A percentile compares a stretch with the other conserved stretches of the same genome.
Evolutionary conservation across 805 yeast species (phyloP).

Genomic region (Pichia rugopelliculosa): DNA sequence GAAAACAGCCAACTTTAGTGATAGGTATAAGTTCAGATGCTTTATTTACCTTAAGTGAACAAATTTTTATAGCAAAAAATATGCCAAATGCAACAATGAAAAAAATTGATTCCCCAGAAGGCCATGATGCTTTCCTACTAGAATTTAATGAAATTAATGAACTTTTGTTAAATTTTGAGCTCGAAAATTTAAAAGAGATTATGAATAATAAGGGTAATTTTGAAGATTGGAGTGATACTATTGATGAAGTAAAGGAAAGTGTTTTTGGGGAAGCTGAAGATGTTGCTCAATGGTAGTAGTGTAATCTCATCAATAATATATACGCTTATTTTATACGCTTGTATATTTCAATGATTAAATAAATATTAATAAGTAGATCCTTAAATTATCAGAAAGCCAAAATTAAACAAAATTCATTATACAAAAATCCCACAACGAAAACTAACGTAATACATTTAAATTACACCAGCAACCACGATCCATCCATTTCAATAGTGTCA

Average conservation of each 20-base stretch:
- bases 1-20: conserved; percentile 70
- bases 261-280: conserved; percentile 96
- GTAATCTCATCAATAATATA: neutral
- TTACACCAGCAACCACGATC: conserved; percentile 26
- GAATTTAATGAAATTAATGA: conserved; percentile 81
- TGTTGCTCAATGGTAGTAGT: conserved; percentile 76
- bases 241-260: conserved; percentile 47
- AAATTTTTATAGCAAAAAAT: conserved; percentile 68
- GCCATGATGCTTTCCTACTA: conserved; percentile 92
- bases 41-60: conserved; percentile 85
- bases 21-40: conserved; percentile 93
- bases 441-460: neutral
- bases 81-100: conserved; percentile 64
- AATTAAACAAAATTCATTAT: no score
- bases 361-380: no score
- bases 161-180: conserved; percentile 60
- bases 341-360: no score
- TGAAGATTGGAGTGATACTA: conserved; percentile 38
- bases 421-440: neutral
- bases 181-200: conserved; percentile 47
- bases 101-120: conserved; percentile 84
- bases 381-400: neutral
- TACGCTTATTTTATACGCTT: neutral
- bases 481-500: conserved; percentile 19
- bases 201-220: conserved; percentile 45